Evolutionary conservation across 2,329 filamentous ascomycete species (phyloP).

Genomic region (Karstenula rhodostoma): DNA sequence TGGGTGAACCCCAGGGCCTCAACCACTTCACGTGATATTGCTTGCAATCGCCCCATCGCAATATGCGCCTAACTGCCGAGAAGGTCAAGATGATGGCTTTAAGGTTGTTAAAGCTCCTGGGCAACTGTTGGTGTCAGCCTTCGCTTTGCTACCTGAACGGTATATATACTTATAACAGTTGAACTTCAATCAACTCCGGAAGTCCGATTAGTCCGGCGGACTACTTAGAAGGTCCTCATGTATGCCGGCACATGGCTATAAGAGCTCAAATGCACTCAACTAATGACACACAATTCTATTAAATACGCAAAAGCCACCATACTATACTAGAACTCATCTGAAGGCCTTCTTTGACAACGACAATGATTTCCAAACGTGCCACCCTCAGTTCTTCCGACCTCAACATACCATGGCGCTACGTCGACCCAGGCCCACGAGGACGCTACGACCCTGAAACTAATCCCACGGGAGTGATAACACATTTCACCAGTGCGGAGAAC

Average conservation of each 20-base stretch:
- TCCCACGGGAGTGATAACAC: slow-evolving; percentile 56
- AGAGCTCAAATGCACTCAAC: not conserved
- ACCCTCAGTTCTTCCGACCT: slow-evolving; percentile 20
- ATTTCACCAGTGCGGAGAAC: slow-evolving; percentile 62
- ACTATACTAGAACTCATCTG: not conserved
- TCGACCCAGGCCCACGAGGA: slow-evolving; percentile 12
- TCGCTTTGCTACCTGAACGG: too few species aligned
- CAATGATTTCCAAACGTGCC: slow-evolving; percentile 15
- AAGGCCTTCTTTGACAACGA: not conserved
- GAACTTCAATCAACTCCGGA: too few species aligned
- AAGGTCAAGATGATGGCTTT: too few species aligned
- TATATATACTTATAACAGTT: too few species aligned
- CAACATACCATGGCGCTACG: slow-evolving; percentile 25
- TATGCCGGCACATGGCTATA: not conserved
- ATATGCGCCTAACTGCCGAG: too few species aligned
- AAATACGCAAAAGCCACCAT: too few species aligned
- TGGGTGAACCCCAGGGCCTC: too few species aligned
- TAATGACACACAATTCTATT: too few species aligned
- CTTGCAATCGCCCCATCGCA: too few species aligned
- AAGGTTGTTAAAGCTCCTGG: too few species aligned
- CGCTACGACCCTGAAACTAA: slow-evolving; percentile 53
- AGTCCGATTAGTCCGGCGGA: slow-evolving; percentile 2
- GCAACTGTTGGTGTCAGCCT: too few species aligned
- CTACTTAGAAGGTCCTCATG: not conserved
- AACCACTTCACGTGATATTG: too few species aligned